phyloP scores from a whole-genome alignment of 495 filamentous ascomycete genomes.

The Talaromyces ruber region DNA sequence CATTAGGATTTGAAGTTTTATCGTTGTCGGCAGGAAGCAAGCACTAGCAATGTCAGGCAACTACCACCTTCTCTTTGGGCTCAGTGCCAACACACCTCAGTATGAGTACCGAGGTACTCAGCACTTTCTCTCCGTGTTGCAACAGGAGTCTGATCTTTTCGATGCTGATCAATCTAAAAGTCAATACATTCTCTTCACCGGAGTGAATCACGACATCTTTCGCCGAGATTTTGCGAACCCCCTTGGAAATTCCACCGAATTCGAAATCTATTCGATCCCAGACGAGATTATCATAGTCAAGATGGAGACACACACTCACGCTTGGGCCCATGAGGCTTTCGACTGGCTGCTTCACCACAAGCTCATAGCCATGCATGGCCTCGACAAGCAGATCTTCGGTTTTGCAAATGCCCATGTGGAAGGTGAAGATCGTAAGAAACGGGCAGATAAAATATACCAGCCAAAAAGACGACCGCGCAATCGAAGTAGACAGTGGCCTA shows the following conservation, averaged over 20 bases:
- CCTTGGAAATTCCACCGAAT: not conserved
- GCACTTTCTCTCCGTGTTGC: not conserved
- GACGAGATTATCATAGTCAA: not conserved
- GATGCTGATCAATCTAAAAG: not conserved
- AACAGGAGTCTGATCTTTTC: not conserved
- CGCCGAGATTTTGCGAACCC: not conserved
- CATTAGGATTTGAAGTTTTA: no score
- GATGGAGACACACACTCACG: not conserved
- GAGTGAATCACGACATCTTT: not conserved
- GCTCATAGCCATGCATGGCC: not conserved
- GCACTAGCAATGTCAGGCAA: constrained; percentile 1
- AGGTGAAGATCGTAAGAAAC: constrained; percentile 2
- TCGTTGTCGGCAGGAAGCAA: not conserved
- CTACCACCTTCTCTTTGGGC: constrained; percentile 3
- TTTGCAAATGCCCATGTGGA: constrained; percentile 3
- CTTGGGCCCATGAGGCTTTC: not conserved
- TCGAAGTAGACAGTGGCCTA: constrained; percentile 9
- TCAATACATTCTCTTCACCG: constrained; percentile 1
- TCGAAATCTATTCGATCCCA: not conserved
- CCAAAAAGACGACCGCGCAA: constrained; percentile 5
- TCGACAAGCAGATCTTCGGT: not conserved
- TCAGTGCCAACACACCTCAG: not conserved
- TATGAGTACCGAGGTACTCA: not conserved
- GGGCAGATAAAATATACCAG: constrained; percentile 9
- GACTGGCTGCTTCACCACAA: not conserved